A percentile compares a stretch with the other conserved stretches of the same genome.
Conservation (phyloP, 2,329 filamentous ascomycete species). For the Tolypocladium album region DNA sequence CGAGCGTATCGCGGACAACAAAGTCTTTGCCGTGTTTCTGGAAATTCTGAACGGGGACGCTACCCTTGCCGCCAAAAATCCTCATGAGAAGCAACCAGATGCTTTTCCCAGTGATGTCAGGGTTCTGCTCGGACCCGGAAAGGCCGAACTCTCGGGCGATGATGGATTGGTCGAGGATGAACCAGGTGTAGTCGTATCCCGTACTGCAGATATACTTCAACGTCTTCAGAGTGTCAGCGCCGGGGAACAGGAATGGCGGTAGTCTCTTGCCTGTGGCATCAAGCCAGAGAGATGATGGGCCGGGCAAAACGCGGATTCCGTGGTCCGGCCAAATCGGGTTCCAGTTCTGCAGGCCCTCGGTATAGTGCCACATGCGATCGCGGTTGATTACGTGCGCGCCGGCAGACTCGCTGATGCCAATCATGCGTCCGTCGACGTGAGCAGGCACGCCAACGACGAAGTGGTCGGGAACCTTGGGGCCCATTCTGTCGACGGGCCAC, state of each 20-base stretch:
- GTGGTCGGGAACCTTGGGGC: constrained; percentile 40
- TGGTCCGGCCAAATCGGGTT: constrained; percentile 50
- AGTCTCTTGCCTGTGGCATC: constrained; percentile 49
- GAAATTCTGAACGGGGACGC: constrained; percentile 45
- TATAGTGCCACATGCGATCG: constrained; percentile 58
- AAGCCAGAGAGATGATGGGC: constrained; percentile 51
- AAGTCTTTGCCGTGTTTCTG: constrained; percentile 49
- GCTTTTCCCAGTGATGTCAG: constrained; percentile 47
- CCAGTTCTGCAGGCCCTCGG: constrained; percentile 52
- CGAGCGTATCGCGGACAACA: constrained; percentile 43
- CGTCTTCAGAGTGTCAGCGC: constrained; percentile 45
- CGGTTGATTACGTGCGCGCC: constrained; percentile 48
- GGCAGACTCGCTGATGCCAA: constrained; percentile 39
- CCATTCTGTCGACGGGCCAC: constrained; percentile 48
- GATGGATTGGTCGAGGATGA: constrained; percentile 47
- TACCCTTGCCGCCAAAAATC: constrained; percentile 40
- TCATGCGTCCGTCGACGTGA: constrained; percentile 55
- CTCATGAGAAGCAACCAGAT: constrained; percentile 40
- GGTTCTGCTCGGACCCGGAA: constrained; percentile 54
- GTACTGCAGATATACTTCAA: constrained; percentile 49
- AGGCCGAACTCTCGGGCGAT: constrained; percentile 52
- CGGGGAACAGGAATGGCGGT: constrained; percentile 45
- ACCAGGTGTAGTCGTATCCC: constrained; percentile 54
- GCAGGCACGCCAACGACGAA: constrained; percentile 52
- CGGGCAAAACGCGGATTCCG: constrained; percentile 50